These are phyloP conservation scores for Musa schizocarpa DNA, from an alignment of 176 grass and related monocot species.

Conservation along the genomic window DNA sequence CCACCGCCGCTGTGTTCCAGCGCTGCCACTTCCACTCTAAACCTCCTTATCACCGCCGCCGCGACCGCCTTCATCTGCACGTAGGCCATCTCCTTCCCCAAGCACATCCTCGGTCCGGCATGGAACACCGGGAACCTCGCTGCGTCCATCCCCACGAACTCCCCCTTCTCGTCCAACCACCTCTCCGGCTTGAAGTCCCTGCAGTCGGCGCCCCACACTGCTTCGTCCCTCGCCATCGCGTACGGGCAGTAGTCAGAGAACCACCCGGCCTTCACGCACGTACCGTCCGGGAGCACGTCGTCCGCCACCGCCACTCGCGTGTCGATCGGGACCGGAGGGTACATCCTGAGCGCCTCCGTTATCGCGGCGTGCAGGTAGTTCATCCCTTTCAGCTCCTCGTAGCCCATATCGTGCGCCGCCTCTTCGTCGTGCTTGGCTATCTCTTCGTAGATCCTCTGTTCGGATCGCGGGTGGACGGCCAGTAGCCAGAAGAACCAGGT, in stretches of 20 bases:
- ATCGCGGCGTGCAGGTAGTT: constrained; percentile 53
- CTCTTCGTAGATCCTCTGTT: constrained; percentile 14
- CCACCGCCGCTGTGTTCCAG: constrained; percentile 12
- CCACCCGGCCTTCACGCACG: constrained; percentile 46
- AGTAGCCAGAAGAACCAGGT: constrained; percentile 80
- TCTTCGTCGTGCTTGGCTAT: background rate
- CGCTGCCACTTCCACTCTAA: constrained; percentile 18
- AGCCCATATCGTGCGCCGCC: background rate
- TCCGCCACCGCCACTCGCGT: constrained; percentile 21
- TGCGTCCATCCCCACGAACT: constrained; percentile 32
- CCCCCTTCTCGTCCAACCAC: constrained; percentile 33
- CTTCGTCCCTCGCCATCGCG: constrained; percentile 52
- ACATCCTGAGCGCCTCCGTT: constrained; percentile 60
- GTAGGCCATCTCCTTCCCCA: constrained; percentile 68
- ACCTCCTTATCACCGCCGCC: constrained; percentile 36
- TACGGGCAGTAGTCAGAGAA: constrained; percentile 47
- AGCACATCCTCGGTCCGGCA: constrained; percentile 41
- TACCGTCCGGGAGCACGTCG: constrained; percentile 64
- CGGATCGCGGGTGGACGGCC: constrained; percentile 35
- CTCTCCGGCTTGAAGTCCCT: constrained; percentile 38
- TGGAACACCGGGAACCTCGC: constrained; percentile 49
- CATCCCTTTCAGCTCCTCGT: constrained; percentile 37
- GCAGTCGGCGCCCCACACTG: constrained; percentile 39
- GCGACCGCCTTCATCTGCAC: constrained; percentile 64
- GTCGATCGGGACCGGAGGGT: constrained; percentile 71